Evolutionary conservation across 2,329 filamentous ascomycete genomes (phyloP), one percentile per base, ranked within the genome.

Genomic region (Curvularia verruculosa): DNA sequence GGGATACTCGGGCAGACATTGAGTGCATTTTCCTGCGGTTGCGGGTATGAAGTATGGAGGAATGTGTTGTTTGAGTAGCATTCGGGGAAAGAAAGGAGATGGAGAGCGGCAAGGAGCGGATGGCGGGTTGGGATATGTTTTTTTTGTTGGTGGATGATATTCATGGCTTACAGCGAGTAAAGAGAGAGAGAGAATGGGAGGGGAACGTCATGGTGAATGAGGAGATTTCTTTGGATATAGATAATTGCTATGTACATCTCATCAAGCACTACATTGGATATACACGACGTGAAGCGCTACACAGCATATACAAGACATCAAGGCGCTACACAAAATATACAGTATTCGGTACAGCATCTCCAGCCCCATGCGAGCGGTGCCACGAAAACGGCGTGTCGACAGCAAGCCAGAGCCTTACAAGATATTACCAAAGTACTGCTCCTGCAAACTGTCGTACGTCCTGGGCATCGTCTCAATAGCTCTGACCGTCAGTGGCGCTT

Each of bases 391-490:
- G 13, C 23, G 23, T 26, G 3, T 8, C 21, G 12, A 21, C 31
- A 37, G 31, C 13, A 23, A 7, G n/a, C 10, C 19, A 9, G 23
- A 13, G 9, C 29, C 40, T 59, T n/a, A 65, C 45, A 44, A 37
- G 18, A 40, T 31, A 15, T 48, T 47, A 28, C 56, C 26, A 44
- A 76, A 64, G 52, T 69, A 72, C 57, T 40, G 55, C 52, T 52
- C 46, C 64, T 77, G 75, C 46, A 77, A 23, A 23, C n/a, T 40
- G 58, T 77, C 75, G 2, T 63, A 64, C 6, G 68, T 74, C 29
- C 61, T 54, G 0, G 80, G 80, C 78, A 82, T 80, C 19, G 70
- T 75, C 64, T 79, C 74, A 55, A 82, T 76, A n/a, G 75, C 77
- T 40, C 69, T 64, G 7, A 80, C 47, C 6, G 79, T 80, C 56